Evolutionary conservation across 177 flowering plant species (phyloP).

Genomic region (Vitis hybrid): DNA sequence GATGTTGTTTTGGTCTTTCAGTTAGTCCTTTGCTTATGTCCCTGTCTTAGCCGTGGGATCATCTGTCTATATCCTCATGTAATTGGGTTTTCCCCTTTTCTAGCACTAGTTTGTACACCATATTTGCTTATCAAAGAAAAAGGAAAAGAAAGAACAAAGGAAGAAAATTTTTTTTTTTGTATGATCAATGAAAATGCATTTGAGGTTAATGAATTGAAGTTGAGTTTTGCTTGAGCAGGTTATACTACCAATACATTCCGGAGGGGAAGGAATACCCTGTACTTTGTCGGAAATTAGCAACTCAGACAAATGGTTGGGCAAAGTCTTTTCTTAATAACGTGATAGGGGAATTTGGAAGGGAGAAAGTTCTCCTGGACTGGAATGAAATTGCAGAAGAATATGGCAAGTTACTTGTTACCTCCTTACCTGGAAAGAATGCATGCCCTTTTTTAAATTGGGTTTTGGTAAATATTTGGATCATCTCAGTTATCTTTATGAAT

Average conservation of each 20-base stretch:
- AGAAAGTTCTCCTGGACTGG: conserved; percentile 82
- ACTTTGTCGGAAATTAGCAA: conserved; percentile 53
- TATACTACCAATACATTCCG: conserved; percentile 80
- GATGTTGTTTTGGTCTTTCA: no score
- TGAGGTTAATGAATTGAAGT: no score
- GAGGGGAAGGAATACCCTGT: conserved; percentile 92
- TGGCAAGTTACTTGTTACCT: conserved; percentile 41
- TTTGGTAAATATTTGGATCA: background rate
- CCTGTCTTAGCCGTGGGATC: no score
- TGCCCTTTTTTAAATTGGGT: background rate
- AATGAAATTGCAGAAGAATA: conserved; percentile 71
- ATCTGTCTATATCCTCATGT: no score
- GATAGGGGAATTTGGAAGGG: conserved; percentile 29
- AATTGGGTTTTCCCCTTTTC: no score
- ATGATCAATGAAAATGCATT: no score
- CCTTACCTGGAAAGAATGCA: background rate
- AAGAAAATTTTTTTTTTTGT: no score
- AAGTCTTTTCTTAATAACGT: conserved; percentile 26
- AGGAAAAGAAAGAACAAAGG: no score
- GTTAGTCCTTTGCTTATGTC: no score
- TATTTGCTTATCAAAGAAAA: no score
- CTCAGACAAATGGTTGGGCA: conserved; percentile 30
- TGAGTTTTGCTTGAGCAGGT: conserved; percentile 38
- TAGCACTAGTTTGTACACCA: no score
- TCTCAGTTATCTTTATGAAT: background rate